These are phyloP conservation scores for Chloranthus sessilifolius DNA, from an alignment of 164 flowering plant genomes.

Conservation along the genomic window DNA sequence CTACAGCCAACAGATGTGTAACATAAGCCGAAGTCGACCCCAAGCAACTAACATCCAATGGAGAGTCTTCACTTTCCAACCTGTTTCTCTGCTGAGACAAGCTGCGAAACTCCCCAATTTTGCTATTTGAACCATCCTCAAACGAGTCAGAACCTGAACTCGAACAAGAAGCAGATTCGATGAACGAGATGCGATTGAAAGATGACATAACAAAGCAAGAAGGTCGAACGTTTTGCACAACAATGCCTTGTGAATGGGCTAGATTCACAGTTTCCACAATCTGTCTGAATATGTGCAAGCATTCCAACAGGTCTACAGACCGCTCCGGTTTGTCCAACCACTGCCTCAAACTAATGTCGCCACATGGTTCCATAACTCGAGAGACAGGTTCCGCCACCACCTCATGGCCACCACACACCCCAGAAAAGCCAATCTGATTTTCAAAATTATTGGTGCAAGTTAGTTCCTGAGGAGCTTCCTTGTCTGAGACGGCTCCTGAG, in stretches of 20 bases:
- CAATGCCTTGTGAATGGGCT: conserved; percentile 88
- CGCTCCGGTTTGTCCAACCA: conserved; percentile 88
- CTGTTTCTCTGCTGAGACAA: conserved; percentile 16
- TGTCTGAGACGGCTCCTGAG: conserved; percentile 11
- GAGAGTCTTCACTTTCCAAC: conserved; percentile 22
- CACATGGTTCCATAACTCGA: conserved; percentile 36
- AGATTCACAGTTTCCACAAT: conserved; percentile 69
- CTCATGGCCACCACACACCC: conserved; percentile 37
- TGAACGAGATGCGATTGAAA: conserved; percentile 78
- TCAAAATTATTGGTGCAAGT: conserved; percentile 27
- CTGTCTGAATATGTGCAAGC: conserved; percentile 86
- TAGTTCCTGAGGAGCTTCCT: conserved; percentile 22
- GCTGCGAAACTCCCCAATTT: conserved; percentile 26
- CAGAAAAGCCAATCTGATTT: conserved; percentile 39
- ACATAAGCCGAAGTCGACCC: conserved; percentile 37
- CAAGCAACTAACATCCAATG: conserved; percentile 48
- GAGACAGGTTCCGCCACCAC: conserved; percentile 16
- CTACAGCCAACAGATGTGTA: conserved; percentile 22
- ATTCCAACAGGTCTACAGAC: conserved; percentile 62
- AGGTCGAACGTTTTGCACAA: conserved; percentile 86
- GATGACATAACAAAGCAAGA: conserved; percentile 95
- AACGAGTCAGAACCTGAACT: conserved; percentile 78
- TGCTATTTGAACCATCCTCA: conserved; percentile 44
- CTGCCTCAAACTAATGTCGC: conserved; percentile 80
- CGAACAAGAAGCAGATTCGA: conserved; percentile 92